Percentiles rank a stretch among this genome's conserved stretches.
Evolutionary conservation across 2,329 filamentous ascomycete genomes (phyloP).

Genomic region (Colletotrichum sp.): DNA sequence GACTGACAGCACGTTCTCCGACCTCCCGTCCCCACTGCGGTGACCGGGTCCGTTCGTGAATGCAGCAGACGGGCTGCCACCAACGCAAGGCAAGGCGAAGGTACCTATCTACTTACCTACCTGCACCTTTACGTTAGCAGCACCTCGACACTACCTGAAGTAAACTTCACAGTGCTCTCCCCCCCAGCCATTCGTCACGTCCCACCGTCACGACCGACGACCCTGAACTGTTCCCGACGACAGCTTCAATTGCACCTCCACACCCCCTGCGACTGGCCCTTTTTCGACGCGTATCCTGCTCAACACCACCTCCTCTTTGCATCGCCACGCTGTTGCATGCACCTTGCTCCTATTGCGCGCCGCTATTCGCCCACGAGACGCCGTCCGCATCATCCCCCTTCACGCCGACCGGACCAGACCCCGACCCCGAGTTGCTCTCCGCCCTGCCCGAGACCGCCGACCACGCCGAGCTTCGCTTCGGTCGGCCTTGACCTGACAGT

Average conservation of each 20-base stretch:
- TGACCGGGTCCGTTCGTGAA: background rate
- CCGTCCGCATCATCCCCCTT: background rate
- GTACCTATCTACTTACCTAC: background rate
- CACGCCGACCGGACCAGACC: background rate
- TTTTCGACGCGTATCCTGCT: background rate
- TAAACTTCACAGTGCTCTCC: background rate
- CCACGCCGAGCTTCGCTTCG: constrained; percentile 10
- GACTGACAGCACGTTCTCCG: background rate
- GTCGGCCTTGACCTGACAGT: constrained; percentile 15
- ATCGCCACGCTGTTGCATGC: background rate
- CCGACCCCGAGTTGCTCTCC: background rate
- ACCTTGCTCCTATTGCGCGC: background rate
- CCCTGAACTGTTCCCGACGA: background rate
- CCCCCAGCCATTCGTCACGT: background rate
- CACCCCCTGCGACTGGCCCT: background rate
- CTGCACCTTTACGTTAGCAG: background rate
- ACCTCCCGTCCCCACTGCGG: background rate
- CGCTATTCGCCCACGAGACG: background rate
- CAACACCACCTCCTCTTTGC: background rate
- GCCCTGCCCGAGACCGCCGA: background rate
- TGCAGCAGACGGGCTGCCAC: background rate
- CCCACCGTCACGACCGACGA: background rate
- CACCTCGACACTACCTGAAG: background rate
- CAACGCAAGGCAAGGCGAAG: background rate
- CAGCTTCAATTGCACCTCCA: constrained; percentile 4